A percentile compares a stretch with the other conserved stretches of the same genome.
These are phyloP conservation scores for Gentiana straminea DNA, from an alignment of 257 asterid genomes.

Conservation along the genomic window DNA sequence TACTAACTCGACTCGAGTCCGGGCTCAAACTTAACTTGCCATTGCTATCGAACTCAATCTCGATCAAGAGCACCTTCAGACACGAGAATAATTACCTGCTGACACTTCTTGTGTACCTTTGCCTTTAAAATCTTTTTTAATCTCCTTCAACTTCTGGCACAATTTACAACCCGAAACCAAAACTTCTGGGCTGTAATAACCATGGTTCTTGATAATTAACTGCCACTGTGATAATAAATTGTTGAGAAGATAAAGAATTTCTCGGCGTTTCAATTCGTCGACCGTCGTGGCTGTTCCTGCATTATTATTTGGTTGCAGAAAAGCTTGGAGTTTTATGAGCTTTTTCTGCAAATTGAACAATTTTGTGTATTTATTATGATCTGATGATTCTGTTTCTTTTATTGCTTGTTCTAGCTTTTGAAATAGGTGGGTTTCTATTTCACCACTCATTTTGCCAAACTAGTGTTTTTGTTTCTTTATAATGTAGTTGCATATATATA, in stretches of 20 bases:
- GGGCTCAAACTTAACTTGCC: too few relatives aligned
- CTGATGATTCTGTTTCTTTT: not conserved
- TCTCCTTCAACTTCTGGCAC: conserved; percentile 8
- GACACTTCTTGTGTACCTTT: not conserved
- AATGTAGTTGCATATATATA: not conserved
- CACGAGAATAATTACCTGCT: not conserved
- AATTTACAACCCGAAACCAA: conserved; percentile 5
- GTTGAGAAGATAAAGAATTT: conserved; percentile 27
- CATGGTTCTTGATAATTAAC: conserved; percentile 5
- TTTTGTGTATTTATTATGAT: too few relatives aligned
- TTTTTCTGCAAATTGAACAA: conserved; percentile 8
- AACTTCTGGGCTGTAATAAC: conserved; percentile 1
- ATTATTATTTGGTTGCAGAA: not conserved
- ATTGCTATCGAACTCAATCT: too few relatives aligned
- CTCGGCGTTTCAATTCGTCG: conserved; percentile 9
- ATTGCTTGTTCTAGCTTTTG: conserved; percentile 10
- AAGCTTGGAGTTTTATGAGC: not conserved
- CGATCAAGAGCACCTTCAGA: not conserved
- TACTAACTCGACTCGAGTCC: too few relatives aligned
- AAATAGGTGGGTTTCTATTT: conserved; percentile 17
- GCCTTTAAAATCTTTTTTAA: conserved; percentile 14
- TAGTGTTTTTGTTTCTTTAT: not conserved
- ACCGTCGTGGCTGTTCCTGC: not conserved
- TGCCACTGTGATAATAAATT: conserved; percentile 29
- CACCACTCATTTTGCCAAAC: conserved; percentile 11